Conservation (phyloP, 140 eudicot species). For the Cichorium intybus region DNA sequence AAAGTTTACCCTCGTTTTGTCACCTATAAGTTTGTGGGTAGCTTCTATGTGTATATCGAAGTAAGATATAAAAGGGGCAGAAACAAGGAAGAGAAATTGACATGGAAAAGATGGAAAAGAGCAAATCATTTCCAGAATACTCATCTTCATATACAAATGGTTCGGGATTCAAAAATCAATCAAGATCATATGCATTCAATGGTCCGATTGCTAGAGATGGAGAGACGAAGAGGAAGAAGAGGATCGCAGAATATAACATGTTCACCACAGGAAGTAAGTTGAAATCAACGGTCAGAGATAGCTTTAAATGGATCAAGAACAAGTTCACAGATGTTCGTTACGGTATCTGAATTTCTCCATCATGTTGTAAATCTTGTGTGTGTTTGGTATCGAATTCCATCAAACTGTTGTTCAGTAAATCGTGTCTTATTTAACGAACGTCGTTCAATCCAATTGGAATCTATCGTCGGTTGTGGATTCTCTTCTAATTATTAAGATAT, state of each 20-base stretch:
- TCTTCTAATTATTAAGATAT: background rate
- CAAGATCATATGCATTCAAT: slow-evolving; percentile 49
- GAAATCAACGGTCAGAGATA: slow-evolving; percentile 52
- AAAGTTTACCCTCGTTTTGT: too few species aligned
- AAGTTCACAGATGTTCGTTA: slow-evolving; percentile 54
- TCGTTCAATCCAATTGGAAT: background rate
- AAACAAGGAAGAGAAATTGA: background rate
- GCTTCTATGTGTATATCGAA: background rate
- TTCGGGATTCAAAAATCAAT: slow-evolving; percentile 28
- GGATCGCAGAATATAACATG: slow-evolving; percentile 74
- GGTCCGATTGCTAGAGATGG: slow-evolving; percentile 53
- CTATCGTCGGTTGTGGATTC: background rate
- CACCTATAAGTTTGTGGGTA: background rate
- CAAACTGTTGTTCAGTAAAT: background rate
- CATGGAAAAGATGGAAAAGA: slow-evolving; percentile 52
- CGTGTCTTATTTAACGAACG: background rate
- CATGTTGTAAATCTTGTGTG: slow-evolving; percentile 13
- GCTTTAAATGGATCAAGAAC: slow-evolving; percentile 81
- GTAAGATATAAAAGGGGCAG: slow-evolving; percentile 3
- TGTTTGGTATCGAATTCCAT: slow-evolving; percentile 3
- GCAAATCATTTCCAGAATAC: slow-evolving; percentile 65
- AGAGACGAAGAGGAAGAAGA: slow-evolving; percentile 71
- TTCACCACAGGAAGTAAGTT: slow-evolving; percentile 62
- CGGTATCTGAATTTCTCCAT: slow-evolving; percentile 15
- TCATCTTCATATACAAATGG: slow-evolving; percentile 42